Evolutionary conservation across 2,329 filamentous ascomycete genomes (phyloP), one percentile per base, ranked within the genome.

Genomic region (Diaporthe ilicicola): DNA sequence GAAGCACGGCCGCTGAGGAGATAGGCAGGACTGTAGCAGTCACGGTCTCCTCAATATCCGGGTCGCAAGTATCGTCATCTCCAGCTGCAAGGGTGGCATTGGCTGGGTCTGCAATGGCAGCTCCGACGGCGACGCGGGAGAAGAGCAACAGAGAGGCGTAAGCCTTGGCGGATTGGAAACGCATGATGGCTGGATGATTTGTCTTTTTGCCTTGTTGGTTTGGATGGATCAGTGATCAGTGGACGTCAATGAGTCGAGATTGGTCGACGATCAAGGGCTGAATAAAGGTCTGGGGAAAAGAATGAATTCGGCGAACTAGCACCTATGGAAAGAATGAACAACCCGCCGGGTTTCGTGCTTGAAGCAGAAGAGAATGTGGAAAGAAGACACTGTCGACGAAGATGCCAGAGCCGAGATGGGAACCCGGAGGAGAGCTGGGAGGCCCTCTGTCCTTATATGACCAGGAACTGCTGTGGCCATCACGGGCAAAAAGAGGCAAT

Each of bases 261-360:
- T 10, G 24, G 44, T 55, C 19, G 5, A 55, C 27, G 61, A 50
- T 70, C 37, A 19, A 55, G 34, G 68, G 39, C 32, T 48, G 39
- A 46, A 39, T 59, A 56, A 48, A 59, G 22, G 44, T 56, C n/a
- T 19, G 29, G 37, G 7, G 27, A 70, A 72, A 66, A 46, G 64
- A 72, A 72, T 19, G 71, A 51, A 66, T 56, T 39, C 17, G 71
- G 71, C 56, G 71, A 71, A 39, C 71, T 67, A 71, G 71, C 71
- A 71, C 71, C 71, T 7, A 24, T 67, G 22, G 54, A 72, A 72
- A 53, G 71, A 72, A 72, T 65, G 71, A 68, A 72, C 39, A 55
- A 72, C 68, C 71, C 64, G 64, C 4, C 71, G 12, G 68, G 68
- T 68, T 67, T 22, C 37, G 50, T 48, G 59, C 27, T 24, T 54